Evolutionary conservation across 2,329 filamentous ascomycete genomes (phyloP), one percentile per base, ranked within the genome.

Genomic region (Fusarium redolens): DNA sequence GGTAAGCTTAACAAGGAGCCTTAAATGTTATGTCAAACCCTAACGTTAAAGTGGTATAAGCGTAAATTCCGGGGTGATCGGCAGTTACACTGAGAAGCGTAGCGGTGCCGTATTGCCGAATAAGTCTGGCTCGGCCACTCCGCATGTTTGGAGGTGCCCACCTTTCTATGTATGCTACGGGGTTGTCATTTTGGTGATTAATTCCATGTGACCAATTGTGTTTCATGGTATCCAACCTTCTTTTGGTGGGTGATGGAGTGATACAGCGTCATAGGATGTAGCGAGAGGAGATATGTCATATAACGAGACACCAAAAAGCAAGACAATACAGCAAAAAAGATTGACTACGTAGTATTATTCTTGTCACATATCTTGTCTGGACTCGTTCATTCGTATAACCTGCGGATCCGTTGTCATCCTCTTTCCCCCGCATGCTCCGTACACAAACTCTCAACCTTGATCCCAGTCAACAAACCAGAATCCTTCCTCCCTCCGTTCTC

Each of bases 51-150:
- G 52, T 62, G 22, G 66, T 31, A 69, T 69, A 69, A 69, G 66
- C 58, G 59, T 64, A 65, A 55, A 68, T 50, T 33, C 65, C 35
- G 56, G 64, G 65, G 65, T 57, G 66, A 69, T 69, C 66, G 65
- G 66, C 66, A 69, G 31, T 50, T 50, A 61, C 50, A 44, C 47
- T 68, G 47, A 65, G 55, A 37, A 57, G 31, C 10, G 37, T 20
- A 22, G 30, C 31, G 55, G 62, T 76, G 74, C 74, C 74, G 72
- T 50, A 38, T 77, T 72, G 60, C 74, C 71, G 74, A 57, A 45
- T 20, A 59, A 31, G 63, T 50, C 61, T 50, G 30, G 62, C 44
- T 57, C 73, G 60, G 71, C 54, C 61, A 74, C 73, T 66, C 73
- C 73, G 73, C 73, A 75, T 43, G 57, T 35, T 51, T 51, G 31